Evolutionary conservation across 2,329 filamentous ascomycete species (phyloP).

Genomic region (Verticillium tricorpus): DNA sequence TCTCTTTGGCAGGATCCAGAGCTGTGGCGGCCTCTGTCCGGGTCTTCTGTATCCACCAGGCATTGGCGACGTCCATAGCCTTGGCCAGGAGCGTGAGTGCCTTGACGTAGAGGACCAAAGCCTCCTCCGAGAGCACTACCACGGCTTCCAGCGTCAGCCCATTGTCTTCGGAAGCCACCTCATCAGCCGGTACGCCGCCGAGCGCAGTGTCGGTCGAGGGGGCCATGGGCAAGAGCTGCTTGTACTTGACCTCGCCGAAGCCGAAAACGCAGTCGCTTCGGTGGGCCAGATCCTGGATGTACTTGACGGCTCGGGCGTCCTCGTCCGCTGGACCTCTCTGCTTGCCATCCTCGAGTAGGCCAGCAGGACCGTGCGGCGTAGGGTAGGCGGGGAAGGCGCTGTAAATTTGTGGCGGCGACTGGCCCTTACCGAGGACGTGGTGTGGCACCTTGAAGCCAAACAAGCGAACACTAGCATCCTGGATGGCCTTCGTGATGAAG

Average conservation of each 20-base stretch:
- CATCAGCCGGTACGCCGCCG: constrained; percentile 55
- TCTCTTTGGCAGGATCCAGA: constrained; percentile 39
- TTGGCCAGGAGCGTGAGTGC: constrained; percentile 84
- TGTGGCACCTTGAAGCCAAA: constrained; percentile 69
- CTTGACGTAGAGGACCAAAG: constrained; percentile 93
- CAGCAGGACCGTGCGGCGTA: constrained; percentile 54
- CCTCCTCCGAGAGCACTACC: constrained; percentile 86
- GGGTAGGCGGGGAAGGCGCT: constrained; percentile 84
- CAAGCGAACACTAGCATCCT: constrained; percentile 77
- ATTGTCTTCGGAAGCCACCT: constrained; percentile 56
- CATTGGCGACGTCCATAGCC: constrained; percentile 90
- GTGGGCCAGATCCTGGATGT: constrained; percentile 87
- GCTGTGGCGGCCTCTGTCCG: constrained; percentile 51
- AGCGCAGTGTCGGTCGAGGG: constrained; percentile 72
- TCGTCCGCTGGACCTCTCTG: constrained; percentile 64
- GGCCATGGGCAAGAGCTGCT: constrained; percentile 85
- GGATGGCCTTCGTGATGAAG: constrained; percentile 90
- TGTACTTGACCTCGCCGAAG: constrained; percentile 97
- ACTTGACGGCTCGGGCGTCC: constrained; percentile 71
- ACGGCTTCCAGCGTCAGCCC: constrained; percentile 82
- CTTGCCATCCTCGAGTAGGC: constrained; percentile 65
- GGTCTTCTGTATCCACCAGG: constrained; percentile 83
- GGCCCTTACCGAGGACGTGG: constrained; percentile 54
- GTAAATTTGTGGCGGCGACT: constrained; percentile 71
- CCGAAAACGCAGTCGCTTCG: constrained; percentile 95